Conservation (phyloP, 2,329 filamentous ascomycete genomes). For the Beauveria medogensis region DNA sequence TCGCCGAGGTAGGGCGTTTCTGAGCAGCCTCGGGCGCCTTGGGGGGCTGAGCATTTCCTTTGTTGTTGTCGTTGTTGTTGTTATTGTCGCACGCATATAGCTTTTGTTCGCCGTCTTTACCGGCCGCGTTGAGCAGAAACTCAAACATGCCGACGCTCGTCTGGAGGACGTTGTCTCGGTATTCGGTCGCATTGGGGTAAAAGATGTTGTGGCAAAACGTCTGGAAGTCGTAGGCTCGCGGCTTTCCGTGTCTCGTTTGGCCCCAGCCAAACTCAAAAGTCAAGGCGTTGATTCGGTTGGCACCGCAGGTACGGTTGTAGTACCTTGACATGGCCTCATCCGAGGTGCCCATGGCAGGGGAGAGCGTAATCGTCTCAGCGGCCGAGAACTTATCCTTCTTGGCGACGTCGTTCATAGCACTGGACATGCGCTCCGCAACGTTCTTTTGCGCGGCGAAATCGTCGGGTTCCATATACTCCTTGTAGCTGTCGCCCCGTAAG, state of each 20-base stretch:
- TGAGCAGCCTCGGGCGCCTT: neutral
- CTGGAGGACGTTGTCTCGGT: conserved; percentile 36
- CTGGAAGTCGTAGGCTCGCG: neutral
- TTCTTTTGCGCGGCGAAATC: conserved; percentile 27
- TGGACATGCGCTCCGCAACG: conserved; percentile 26
- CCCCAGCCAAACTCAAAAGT: conserved; percentile 39
- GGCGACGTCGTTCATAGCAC: conserved; percentile 25
- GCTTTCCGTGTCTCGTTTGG: conserved; percentile 5
- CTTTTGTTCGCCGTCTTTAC: conserved; percentile 11
- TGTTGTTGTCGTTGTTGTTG: no score
- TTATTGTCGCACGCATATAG: conserved; percentile 9
- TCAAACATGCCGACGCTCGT: conserved; percentile 42
- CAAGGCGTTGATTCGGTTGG: conserved; percentile 33
- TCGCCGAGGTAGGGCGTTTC: neutral
- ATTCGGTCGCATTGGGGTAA: conserved; percentile 36
- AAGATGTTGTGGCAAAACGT: conserved; percentile 27
- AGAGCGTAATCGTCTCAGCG: conserved; percentile 27
- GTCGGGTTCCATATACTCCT: conserved; percentile 33
- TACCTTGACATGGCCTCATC: conserved; percentile 39
- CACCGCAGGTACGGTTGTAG: conserved; percentile 25
- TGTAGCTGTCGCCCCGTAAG: conserved; percentile 34
- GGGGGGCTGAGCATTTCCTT: neutral
- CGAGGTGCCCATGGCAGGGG: conserved; percentile 36
- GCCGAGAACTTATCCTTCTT: conserved; percentile 16
- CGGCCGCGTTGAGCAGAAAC: conserved; percentile 27